Evolutionary conservation across 2,329 filamentous ascomycete genomes (phyloP), one percentile per base, ranked within the genome.

Genomic region (Colletotrichum orchidophilum): DNA sequence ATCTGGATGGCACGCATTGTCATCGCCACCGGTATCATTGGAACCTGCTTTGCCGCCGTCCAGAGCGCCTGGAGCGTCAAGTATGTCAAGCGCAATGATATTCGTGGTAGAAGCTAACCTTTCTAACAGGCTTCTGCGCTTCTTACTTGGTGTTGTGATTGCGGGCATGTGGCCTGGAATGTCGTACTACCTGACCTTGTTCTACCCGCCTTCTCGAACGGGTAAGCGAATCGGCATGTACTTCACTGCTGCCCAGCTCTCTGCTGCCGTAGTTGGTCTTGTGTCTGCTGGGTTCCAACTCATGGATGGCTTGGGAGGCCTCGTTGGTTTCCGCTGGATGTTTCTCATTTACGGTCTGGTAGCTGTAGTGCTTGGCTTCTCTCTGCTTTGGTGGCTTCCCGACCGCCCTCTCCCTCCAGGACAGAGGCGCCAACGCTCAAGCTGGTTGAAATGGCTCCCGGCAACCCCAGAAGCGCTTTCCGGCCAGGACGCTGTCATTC

Each of bases 111-210:
- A 18, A 57, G 53, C 35, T 54, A 52, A 59, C 64, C 26, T 2
- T 21, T 9, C 5, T n/a, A 11, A 7, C 54, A 88, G 89, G 75
- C 85, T 97, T n/a, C 87, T 97, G 31, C 91, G 95, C 8, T 92
- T 97, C 66, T 86, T 97, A 12, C 88, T 97, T 7, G 95, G 95
- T 58, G 88, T 96, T 15, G 94, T 97, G 27, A 95, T 95, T 78
- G 95, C 95, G 1, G 95, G 95, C 57, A 95, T 97, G 92, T 97
- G 95, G 95, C 95, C 95, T 0, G 95, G 95, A 60, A 97, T 97
- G 95, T 90, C 94, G 11, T 96, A 96, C 80, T 97, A 97, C 78
- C 86, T 97, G 57, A 97, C 95, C 0, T 87, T 97, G 8, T 97
- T 97, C 85, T 97, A 97, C 78, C 95, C 95, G 7, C 94, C 95